A percentile compares a stretch with the other conserved stretches of the same genome.
Evolutionary conservation across 805 yeast genomes (phyloP).

Genomic region (Candida nemodendra): DNA sequence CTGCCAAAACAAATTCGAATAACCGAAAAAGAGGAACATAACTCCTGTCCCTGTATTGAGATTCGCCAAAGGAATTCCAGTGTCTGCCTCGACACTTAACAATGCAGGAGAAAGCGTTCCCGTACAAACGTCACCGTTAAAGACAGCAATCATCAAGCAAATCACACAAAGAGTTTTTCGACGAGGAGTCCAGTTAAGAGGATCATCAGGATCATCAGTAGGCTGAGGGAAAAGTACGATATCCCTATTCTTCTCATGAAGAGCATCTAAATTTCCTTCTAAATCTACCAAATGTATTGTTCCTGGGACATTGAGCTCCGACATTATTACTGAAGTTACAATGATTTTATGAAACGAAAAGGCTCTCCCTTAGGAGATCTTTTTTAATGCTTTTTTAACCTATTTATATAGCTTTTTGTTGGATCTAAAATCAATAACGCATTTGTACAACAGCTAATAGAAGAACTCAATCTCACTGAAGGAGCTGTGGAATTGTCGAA

Average conservation of each 20-base stretch:
- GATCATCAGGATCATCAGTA: slow-evolving; percentile 33
- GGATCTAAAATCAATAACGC: too few relatives aligned
- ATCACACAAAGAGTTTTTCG: slow-evolving; percentile 32
- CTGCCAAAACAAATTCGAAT: slow-evolving; percentile 34
- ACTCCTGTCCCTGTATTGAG: slow-evolving; percentile 48
- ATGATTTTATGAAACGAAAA: too few relatives aligned
- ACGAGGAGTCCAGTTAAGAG: slow-evolving; percentile 28
- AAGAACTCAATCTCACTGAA: too few relatives aligned
- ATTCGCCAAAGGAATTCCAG: slow-evolving; percentile 21
- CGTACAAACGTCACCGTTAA: slow-evolving; percentile 42
- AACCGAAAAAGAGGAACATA: slow-evolving; percentile 49
- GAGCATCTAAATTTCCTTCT: slow-evolving; percentile 17
- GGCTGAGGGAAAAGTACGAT: slow-evolving; percentile 34
- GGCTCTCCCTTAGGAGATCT: too few relatives aligned
- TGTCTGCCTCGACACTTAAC: slow-evolving; percentile 26
- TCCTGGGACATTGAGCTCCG: slow-evolving; percentile 36
- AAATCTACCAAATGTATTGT: slow-evolving; percentile 46
- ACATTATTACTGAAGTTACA: too few relatives aligned
- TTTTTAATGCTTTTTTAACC: too few relatives aligned
- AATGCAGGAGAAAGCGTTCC: slow-evolving; percentile 28
- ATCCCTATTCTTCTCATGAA: slow-evolving; percentile 14
- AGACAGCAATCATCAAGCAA: slow-evolving; percentile 34
- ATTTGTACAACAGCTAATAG: too few relatives aligned
- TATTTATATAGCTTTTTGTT: too few relatives aligned
- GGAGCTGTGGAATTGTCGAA: too few relatives aligned